Evolutionary conservation across 2,329 filamentous ascomycete species (phyloP), one percentile per base, ranked within the genome.

Genomic region (Thermothelomyces thermophilus): DNA sequence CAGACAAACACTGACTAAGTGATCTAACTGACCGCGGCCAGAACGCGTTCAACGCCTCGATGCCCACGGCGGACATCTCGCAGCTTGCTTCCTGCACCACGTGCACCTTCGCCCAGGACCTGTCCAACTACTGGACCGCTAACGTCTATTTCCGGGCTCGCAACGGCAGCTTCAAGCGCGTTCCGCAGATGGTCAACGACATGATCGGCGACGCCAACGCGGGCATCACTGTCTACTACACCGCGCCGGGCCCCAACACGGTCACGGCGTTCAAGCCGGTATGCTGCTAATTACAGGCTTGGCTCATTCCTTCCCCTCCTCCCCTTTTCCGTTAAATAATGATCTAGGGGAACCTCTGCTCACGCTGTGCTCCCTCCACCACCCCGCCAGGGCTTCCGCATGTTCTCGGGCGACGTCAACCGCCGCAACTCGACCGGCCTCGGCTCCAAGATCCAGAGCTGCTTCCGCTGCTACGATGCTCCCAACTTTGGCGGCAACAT

Each of bases 131-230:
- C 62, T 70, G 67, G 68, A 70, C 68, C 1, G 67, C 67, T 9
- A 67, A 68, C 35, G 40, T 71, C 43, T 70, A 68, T 60, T 70
- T 68, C 58, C 60, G 62, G 14, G 67, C 67, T 10, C 62, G 64
- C 17, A 69, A 69, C 48, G 66, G 66, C 26, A 63, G 58, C 22
- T 68, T 59, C 58, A 66, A 66, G 57, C 60, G 67, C 3, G 66
- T 69, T 7, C 66, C 66, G 3, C 66, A 72, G 59, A 46, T 60
- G 46, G 55, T 56, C 64, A 60, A 61, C 64, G 26, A 66, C 62
- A 34, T 61, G 6, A 60, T 77, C 26, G 77, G 79, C 51, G 78
- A 80, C 48, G 79, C 73, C 28, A 55, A 53, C 17, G 48, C 22
- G 3, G 69, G 70, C 16, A 67, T 72, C 50, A 70, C 69, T 0